Percentiles rank a stretch among this genome's conserved stretches.
Conservation (phyloP, 306 rosid species). For the Vicia faba region DNA sequence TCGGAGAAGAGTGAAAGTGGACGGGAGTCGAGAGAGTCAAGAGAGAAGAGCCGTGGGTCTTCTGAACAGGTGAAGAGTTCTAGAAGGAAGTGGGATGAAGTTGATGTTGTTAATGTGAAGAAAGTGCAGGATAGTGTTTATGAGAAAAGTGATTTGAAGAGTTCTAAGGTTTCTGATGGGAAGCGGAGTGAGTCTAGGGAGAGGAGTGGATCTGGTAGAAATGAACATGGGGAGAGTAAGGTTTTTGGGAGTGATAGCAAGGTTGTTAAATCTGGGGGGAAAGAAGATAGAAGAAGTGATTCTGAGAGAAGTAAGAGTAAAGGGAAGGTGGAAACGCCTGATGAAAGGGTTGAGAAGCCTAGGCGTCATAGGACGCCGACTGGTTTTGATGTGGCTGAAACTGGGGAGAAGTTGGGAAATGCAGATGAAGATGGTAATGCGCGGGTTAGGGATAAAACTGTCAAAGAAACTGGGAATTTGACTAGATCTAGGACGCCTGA, state of each 20-base stretch:
- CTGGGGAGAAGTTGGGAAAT: constrained; percentile 59
- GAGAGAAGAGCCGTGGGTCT: constrained; percentile 74
- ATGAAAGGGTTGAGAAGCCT: constrained; percentile 72
- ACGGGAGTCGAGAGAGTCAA: constrained; percentile 34
- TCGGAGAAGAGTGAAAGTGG: constrained; percentile 66
- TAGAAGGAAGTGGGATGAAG: constrained; percentile 95
- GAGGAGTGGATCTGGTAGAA: constrained; percentile 62
- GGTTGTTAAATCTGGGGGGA: constrained; percentile 51
- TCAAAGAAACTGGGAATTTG: constrained; percentile 57
- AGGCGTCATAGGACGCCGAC: constrained; percentile 61
- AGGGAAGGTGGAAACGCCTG: constrained; percentile 57
- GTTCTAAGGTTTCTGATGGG: constrained; percentile 57
- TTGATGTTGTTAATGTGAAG: constrained; percentile 54
- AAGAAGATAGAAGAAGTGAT: constrained; percentile 74
- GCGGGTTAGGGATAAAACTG: constrained; percentile 62
- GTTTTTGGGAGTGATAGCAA: constrained; percentile 45
- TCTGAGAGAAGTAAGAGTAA: constrained; percentile 74
- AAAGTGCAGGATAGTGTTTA: constrained; percentile 52
- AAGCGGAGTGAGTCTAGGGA: constrained; percentile 67
- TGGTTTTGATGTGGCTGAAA: constrained; percentile 59
- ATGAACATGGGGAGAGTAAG: constrained; percentile 71
- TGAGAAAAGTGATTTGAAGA: constrained; percentile 64
- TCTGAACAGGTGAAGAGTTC: constrained; percentile 68
- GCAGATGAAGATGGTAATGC: constrained; percentile 68
- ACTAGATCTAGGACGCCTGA: constrained; percentile 86